Base-by-base conservation (phyloP, 2,329 filamentous ascomycete species). In the Fusarium zealandicum region DNA sequence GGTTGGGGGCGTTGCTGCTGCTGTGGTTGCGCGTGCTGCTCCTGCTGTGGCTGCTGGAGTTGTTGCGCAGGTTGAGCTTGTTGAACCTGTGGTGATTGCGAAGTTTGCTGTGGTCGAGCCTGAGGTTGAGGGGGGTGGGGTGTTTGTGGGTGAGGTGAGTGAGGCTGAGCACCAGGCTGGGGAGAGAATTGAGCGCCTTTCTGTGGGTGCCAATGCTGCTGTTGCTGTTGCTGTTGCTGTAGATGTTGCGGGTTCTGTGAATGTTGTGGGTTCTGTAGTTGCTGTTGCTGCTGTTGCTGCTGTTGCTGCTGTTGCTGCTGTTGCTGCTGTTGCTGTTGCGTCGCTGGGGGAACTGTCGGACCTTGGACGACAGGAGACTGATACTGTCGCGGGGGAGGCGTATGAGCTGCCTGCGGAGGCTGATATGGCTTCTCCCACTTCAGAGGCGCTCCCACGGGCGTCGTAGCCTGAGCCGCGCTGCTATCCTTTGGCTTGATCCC, bases 381-480 rank as follows among this genome's bases (percentile, higher is more conserved):
- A 18, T 59, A 43, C 22, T 67, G 70, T 10, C 69, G 62, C 28
- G 66, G 48, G 16, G 65, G 53, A 6, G 67, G 66, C 7, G 64
- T 56, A 17, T 66, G 67, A 36, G 62, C 48, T 16, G 65, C 20
- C 10, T 67, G 66, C 3, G 68, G 69, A 35, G 74, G 74, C 48
- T 75, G 74, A 54, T 76, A 75, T 10, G 75, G 73, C 60, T 74
- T 75, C 60, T 77, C 75, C 75, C 75, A 77, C 48, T 76, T 77
- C 14, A 76, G 52, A 30, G 64, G 54, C 6, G 68, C 68, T 17
- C 65, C 63, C 31, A 60, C 59, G 27, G 68, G 64, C 6, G 66
- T 58, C 4, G 57, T 18, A 25, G 60, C 43, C 35, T 67, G 68
- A n/a, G 64, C 47, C 14, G 59, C 48, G n/a, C 54, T 51, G 3